Conservation (phyloP, 805 yeast species). For the Clavispora carvajalis region DNA sequence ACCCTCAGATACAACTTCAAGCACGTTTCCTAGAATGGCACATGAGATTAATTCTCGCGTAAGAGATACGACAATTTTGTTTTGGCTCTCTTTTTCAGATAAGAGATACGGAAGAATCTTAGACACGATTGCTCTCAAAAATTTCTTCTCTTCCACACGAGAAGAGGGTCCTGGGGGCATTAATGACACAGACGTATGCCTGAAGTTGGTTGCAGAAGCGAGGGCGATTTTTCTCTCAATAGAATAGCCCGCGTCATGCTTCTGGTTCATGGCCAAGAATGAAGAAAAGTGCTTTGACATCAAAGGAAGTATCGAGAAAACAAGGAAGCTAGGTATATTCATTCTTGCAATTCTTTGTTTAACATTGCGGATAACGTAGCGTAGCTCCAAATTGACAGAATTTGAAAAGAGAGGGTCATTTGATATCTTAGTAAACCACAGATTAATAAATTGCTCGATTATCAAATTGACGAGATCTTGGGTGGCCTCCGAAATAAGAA, state of each 20-base stretch:
- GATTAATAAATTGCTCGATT: slow-evolving; percentile 46
- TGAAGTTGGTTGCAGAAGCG: slow-evolving; percentile 40
- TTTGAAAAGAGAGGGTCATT: slow-evolving; percentile 25
- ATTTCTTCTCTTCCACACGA: slow-evolving; percentile 38
- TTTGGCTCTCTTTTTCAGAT: slow-evolving; percentile 40
- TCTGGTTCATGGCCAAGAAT: slow-evolving; percentile 27
- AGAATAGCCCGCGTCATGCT: slow-evolving; percentile 19
- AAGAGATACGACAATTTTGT: slow-evolving; percentile 45
- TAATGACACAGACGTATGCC: slow-evolving; percentile 54
- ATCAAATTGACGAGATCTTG: slow-evolving; percentile 46
- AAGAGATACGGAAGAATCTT: slow-evolving; percentile 47
- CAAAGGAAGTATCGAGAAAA: slow-evolving; percentile 57
- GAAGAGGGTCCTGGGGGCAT: slow-evolving; percentile 25
- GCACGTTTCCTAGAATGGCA: slow-evolving; percentile 43
- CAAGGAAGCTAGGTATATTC: slow-evolving; percentile 54
- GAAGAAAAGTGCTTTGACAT: slow-evolving; percentile 57
- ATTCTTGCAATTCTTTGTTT: slow-evolving; percentile 36
- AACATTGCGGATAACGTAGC: slow-evolving; percentile 36
- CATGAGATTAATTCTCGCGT: slow-evolving; percentile 59
- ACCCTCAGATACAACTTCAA: slow-evolving; percentile 58
- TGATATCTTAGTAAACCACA: slow-evolving; percentile 53
- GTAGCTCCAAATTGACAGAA: slow-evolving; percentile 41
- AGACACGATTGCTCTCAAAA: slow-evolving; percentile 41
- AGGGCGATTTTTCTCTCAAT: slow-evolving; percentile 36
- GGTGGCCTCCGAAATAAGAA: slow-evolving; percentile 47